Conservation (phyloP, 1,139 yeast genomes). For the Hansenula sp. region DNA sequence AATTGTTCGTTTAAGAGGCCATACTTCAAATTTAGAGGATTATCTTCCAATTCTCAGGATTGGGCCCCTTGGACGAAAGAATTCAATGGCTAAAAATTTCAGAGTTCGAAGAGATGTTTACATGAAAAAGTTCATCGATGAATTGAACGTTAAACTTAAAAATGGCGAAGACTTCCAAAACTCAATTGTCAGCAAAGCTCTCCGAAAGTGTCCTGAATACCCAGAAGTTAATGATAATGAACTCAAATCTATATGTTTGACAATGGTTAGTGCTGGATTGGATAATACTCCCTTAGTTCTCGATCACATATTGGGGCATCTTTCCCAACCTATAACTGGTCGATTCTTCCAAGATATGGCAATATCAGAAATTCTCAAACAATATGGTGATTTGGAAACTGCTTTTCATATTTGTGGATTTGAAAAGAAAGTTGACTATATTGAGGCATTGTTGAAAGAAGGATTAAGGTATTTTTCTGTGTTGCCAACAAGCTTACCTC, state of each 20-base stretch:
- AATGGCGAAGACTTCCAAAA: constrained; percentile 24
- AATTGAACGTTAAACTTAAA: constrained; percentile 24
- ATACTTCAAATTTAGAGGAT: constrained; percentile 57
- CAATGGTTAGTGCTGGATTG: constrained; percentile 77
- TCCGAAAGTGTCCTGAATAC: constrained; percentile 18
- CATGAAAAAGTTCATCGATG: constrained; percentile 38
- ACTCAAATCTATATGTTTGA: constrained; percentile 58
- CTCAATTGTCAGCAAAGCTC: constrained; percentile 43
- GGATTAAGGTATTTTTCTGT: constrained; percentile 61
- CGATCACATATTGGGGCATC: constrained; percentile 56
- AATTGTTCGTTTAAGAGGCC: constrained; percentile 61
- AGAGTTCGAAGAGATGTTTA: constrained; percentile 50
- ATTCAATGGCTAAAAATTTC: constrained; percentile 30
- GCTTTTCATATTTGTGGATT: constrained; percentile 46
- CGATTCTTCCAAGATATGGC: constrained; percentile 37
- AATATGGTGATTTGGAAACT: constrained; percentile 31
- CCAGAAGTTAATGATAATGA: constrained; percentile 35
- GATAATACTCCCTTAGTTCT: constrained; percentile 69
- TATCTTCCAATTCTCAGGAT: constrained; percentile 50
- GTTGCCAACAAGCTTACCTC: constrained; percentile 62
- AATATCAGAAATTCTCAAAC: constrained; percentile 24
- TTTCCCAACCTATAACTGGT: constrained; percentile 46
- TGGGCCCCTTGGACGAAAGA: constrained; percentile 26
- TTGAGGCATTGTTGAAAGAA: constrained; percentile 58
- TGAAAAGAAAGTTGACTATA: constrained; percentile 38